phyloP scores from a whole-genome alignment of 495 filamentous ascomycete species.

The Trichoderma orchidacearum region DNA sequence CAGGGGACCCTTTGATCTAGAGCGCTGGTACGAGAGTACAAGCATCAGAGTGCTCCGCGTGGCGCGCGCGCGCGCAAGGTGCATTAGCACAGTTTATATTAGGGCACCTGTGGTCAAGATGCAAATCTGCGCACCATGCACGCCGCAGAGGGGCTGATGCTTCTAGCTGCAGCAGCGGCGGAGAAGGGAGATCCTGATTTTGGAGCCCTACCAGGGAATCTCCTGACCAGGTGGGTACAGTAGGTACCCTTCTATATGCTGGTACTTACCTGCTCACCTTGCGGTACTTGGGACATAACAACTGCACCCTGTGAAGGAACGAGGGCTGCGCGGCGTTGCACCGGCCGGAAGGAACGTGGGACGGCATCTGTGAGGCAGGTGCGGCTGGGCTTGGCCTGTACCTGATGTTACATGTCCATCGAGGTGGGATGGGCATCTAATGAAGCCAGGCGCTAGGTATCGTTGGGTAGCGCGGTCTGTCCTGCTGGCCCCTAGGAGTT shows the following conservation, averaged over 20 bases:
- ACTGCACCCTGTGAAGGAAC: too few relatives aligned
- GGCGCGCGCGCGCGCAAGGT: too few relatives aligned
- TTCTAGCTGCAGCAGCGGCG: neutral
- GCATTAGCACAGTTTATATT: neutral
- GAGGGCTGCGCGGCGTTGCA: too few relatives aligned
- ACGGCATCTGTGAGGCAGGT: neutral
- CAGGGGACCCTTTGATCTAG: too few relatives aligned
- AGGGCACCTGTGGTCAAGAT: neutral
- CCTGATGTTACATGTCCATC: neutral
- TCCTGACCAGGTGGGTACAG: neutral
- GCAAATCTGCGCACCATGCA: neutral
- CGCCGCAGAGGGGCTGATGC: neutral
- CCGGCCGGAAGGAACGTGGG: neutral
- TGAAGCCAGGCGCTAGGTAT: too few relatives aligned
- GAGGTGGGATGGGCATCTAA: too few relatives aligned
- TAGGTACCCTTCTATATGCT: too few relatives aligned
- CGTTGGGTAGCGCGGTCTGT: too few relatives aligned
- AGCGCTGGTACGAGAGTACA: too few relatives aligned
- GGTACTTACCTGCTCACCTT: too few relatives aligned
- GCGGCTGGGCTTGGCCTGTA: neutral
- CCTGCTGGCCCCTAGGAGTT: neutral
- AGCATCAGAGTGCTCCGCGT: too few relatives aligned
- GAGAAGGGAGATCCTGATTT: conserved; percentile 1
- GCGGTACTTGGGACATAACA: too few relatives aligned
- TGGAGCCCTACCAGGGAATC: neutral